A percentile compares a stretch with the other conserved stretches of the same genome.
Conservation (phyloP, 225 moss, liverwort and hornwort species). For the Climacium dendroides region DNA sequence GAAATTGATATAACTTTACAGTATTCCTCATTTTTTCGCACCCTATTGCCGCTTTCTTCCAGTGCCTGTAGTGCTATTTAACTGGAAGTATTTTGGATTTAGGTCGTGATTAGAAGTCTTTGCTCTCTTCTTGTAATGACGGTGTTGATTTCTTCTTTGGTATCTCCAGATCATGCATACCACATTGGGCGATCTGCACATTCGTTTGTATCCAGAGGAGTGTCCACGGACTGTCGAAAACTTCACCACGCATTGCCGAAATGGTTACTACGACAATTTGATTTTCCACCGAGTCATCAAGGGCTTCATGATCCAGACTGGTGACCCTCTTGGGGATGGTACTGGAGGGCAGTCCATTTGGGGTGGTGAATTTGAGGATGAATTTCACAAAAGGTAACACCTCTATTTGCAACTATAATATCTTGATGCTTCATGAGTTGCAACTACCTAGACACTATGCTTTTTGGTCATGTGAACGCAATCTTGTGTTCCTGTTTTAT, state of each 20-base stretch:
- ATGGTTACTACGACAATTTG: conserved; percentile 99
- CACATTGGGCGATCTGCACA: conserved; percentile 85
- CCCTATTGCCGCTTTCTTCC: not conserved
- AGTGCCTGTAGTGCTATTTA: not conserved
- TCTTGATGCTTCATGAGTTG: not conserved
- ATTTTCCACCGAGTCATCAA: conserved; percentile 99
- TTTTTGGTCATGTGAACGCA: not conserved
- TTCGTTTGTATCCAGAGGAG: conserved; percentile 94
- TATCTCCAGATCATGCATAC: conserved; percentile 71
- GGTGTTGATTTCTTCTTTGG: not conserved
- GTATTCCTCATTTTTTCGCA: not conserved
- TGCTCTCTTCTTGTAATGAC: not conserved
- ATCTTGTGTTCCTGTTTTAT: not conserved
- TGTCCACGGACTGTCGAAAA: conserved; percentile 98
- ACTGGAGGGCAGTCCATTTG: conserved; percentile 98
- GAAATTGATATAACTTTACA: not conserved
- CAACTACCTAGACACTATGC: not conserved
- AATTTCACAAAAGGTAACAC: conserved; percentile 94
- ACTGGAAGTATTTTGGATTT: not conserved
- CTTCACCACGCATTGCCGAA: conserved; percentile 96
- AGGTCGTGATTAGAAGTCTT: not conserved
- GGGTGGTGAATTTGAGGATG: conserved; percentile 99
- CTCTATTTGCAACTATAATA: not conserved
- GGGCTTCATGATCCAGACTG: conserved; percentile 99
- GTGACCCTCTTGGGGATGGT: conserved; percentile 97